A percentile compares a stretch with the other conserved stretches of the same genome.
Conservation (phyloP, 805 yeast species). For the Cyberlindnera subsufficiens region DNA sequence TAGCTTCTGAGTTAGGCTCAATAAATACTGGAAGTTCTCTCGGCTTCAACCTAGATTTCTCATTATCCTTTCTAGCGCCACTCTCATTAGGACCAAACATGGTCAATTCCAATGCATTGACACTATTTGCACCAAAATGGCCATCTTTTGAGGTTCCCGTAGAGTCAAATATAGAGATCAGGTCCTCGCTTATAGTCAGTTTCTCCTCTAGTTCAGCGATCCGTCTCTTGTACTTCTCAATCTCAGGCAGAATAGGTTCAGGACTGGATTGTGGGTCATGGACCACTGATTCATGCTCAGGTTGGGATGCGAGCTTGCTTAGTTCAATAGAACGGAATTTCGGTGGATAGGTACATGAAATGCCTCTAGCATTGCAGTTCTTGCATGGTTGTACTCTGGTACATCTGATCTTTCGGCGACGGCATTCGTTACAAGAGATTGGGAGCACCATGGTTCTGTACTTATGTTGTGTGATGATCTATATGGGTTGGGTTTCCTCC, state of each 20-base stretch:
- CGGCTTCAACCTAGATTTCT: neutral
- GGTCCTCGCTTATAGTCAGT: conserved; percentile 13
- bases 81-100: neutral
- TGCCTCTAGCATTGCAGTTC: conserved; percentile 10
- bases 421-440: conserved; percentile 22
- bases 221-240: neutral
- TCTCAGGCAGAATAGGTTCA: neutral
- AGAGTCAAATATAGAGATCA: conserved; percentile 21
- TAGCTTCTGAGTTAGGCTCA: conserved; percentile 1
- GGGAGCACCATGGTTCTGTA: conserved; percentile 13
- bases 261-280: too few relatives aligned
- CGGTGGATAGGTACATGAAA: conserved; percentile 17
- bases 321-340: conserved; percentile 21
- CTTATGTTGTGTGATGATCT: neutral
- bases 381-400: conserved; percentile 14
- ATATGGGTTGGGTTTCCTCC: neutral
- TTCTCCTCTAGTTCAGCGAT: conserved; percentile 18
- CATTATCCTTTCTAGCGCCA: neutral
- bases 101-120: conserved; percentile 9
- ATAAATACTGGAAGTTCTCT: conserved; percentile 9
- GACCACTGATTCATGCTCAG: too few relatives aligned
- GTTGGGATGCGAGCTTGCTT: conserved; percentile 4
- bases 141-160: conserved; percentile 5
- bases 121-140: conserved; percentile 11
- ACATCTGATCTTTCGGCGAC: conserved; percentile 22